phyloP scores from a whole-genome alignment of 495 filamentous ascomycete species.

The Cercophora newfieldiana region DNA sequence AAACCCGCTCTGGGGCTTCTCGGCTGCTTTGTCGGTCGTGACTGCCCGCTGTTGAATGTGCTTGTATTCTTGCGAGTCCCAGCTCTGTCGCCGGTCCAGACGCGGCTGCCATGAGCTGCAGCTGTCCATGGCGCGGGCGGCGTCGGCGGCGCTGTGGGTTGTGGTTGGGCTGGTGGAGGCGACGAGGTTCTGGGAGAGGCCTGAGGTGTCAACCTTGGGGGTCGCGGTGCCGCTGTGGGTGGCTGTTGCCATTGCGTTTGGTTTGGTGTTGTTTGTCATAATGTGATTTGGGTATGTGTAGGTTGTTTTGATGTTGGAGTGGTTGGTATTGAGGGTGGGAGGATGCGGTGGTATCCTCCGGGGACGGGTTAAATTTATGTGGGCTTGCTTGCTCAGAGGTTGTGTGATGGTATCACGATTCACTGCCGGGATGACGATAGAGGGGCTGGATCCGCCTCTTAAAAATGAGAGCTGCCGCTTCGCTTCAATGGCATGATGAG shows the following conservation, averaged over 20 bases:
- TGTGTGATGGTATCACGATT: constrained; percentile 13
- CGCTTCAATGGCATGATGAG: neutral
- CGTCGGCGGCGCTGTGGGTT: constrained; percentile 27
- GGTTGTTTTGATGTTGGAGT: neutral
- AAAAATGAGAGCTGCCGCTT: neutral
- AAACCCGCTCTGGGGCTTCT: constrained; percentile 30
- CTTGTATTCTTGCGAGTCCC: constrained; percentile 48
- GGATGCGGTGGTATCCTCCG: too few species aligned
- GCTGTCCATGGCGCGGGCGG: constrained; percentile 37
- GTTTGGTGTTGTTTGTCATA: neutral
- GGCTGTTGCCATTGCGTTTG: neutral
- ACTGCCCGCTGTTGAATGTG: constrained; percentile 37
- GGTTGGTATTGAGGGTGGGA: neutral
- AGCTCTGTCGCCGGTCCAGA: constrained; percentile 46
- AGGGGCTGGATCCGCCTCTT: neutral
- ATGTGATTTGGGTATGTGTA: neutral
- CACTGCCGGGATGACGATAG: neutral
- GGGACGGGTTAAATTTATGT: neutral
- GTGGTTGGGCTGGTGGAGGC: constrained; percentile 16
- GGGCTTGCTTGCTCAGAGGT: neutral
- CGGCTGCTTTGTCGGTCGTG: constrained; percentile 24
- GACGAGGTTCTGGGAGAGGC: constrained; percentile 19
- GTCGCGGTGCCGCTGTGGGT: neutral
- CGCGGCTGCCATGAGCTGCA: constrained; percentile 46
- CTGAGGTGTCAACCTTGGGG: constrained; percentile 12